These are phyloP conservation scores for Metschnikowia lochheadii DNA, from an alignment of 805 yeast species.

Conservation along the genomic window DNA sequence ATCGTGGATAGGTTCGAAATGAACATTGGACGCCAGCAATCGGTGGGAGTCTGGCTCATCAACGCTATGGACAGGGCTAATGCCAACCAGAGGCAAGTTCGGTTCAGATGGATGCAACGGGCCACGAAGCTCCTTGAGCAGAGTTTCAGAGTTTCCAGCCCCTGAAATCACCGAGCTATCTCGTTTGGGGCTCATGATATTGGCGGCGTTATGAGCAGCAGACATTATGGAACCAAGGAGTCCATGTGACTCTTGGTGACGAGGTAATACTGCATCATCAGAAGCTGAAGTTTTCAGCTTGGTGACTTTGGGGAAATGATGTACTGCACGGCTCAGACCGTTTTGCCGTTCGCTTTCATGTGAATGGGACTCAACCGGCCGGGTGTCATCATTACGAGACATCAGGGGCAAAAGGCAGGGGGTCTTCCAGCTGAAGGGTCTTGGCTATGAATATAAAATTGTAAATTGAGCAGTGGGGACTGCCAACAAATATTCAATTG, in stretches of 20 bases:
- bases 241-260: constrained; percentile 23
- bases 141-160: not conserved
- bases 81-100: not conserved
- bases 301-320: not conserved
- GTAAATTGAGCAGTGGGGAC: not conserved
- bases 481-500: not conserved
- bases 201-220: constrained; percentile 47
- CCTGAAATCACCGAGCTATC: constrained; percentile 3
- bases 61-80: not conserved
- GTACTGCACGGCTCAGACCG: not conserved
- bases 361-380: not conserved
- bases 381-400: not conserved
- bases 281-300: not conserved
- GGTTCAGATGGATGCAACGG: not conserved
- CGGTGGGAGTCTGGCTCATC: not conserved
- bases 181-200: constrained; percentile 15
- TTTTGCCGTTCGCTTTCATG: not conserved
- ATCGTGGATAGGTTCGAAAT: constrained; percentile 45
- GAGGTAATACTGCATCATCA: not conserved
- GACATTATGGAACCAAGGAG: constrained; percentile 41
- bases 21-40: constrained; percentile 28
- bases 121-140: not conserved
- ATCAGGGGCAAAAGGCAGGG: not conserved
- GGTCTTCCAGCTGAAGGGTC: not conserved
- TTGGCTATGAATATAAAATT: not conserved